phyloP scores from a whole-genome alignment of 2,329 filamentous ascomycete species.

The Colletotrichum zoysiae region DNA sequence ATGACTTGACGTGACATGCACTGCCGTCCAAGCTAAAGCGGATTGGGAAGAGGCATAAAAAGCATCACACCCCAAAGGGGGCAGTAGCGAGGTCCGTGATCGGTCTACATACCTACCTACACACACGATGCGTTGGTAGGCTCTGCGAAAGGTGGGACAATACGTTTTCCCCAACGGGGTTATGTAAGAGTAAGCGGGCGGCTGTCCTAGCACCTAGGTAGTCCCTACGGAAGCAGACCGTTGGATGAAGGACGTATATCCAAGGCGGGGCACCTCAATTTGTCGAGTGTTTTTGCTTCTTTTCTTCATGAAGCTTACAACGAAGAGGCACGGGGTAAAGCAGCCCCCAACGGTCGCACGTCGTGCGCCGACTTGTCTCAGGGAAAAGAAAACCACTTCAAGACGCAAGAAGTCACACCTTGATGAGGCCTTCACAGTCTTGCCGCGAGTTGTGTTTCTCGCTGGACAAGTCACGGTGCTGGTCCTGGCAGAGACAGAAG shows the following conservation, averaged over 20 bases:
- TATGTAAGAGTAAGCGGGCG: neutral
- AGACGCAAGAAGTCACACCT: slow-evolving; percentile 19
- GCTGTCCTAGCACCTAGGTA: neutral
- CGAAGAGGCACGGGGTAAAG: neutral
- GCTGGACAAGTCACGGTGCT: neutral
- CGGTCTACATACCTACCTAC: neutral
- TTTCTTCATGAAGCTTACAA: neutral
- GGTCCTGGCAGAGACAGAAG: neutral
- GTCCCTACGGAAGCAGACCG: slow-evolving; percentile 11
- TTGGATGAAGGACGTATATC: slow-evolving; percentile 18
- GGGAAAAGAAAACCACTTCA: slow-evolving; percentile 11
- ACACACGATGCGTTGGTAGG: neutral
- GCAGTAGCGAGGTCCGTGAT: neutral
- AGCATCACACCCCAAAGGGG: slow-evolving; percentile 24
- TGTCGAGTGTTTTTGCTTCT: neutral
- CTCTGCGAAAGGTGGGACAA: slow-evolving; percentile 5
- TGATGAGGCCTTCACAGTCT: neutral
- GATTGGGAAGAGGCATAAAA: slow-evolving; percentile 12
- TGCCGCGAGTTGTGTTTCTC: neutral
- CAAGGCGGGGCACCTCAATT: neutral
- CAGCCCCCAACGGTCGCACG: slow-evolving; percentile 1
- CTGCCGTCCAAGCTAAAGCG: slow-evolving; percentile 17
- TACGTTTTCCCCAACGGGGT: slow-evolving; percentile 3
- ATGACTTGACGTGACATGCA: slow-evolving; percentile 20
- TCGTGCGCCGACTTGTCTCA: neutral